Conservation (phyloP, 192 early-diverging fungal species). For the Podila clonocystis region DNA sequence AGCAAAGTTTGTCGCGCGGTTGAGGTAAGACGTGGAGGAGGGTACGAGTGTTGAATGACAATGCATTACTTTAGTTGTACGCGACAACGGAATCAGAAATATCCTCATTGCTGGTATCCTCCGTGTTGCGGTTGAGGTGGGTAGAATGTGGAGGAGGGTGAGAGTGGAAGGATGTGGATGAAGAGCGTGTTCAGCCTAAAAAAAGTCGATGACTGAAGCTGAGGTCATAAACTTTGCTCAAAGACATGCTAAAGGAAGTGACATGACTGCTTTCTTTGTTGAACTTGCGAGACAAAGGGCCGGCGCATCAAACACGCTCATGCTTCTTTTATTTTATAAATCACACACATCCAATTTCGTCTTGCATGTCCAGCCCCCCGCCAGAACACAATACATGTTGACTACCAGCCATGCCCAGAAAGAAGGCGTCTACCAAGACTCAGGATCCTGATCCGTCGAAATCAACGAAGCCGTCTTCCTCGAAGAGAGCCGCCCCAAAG, state of each 20-base stretch:
- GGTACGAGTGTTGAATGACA: slow-evolving; percentile 60
- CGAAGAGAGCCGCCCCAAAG: neutral
- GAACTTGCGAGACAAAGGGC: no score
- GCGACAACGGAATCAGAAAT: slow-evolving; percentile 63
- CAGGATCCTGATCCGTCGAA: neutral
- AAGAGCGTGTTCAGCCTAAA: no score
- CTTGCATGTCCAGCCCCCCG: neutral
- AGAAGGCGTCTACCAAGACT: neutral
- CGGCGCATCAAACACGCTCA: no score
- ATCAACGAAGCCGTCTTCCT: neutral
- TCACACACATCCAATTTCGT: no score
- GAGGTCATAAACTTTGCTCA: no score
- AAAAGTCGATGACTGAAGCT: no score
- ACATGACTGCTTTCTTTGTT: no score
- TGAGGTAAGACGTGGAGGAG: slow-evolving; percentile 49
- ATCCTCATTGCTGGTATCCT: slow-evolving; percentile 33
- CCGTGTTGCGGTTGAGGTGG: neutral
- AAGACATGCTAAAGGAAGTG: no score
- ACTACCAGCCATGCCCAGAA: neutral
- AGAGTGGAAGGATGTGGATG: no score
- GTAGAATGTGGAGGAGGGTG: neutral
- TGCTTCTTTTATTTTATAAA: no score
- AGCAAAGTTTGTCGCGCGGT: slow-evolving; percentile 57
- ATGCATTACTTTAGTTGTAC: slow-evolving; percentile 57
- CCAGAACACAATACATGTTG: slow-evolving; percentile 1